Conservation (phyloP, 106 monocot genomes). For the Narthecium ossifragum region DNA sequence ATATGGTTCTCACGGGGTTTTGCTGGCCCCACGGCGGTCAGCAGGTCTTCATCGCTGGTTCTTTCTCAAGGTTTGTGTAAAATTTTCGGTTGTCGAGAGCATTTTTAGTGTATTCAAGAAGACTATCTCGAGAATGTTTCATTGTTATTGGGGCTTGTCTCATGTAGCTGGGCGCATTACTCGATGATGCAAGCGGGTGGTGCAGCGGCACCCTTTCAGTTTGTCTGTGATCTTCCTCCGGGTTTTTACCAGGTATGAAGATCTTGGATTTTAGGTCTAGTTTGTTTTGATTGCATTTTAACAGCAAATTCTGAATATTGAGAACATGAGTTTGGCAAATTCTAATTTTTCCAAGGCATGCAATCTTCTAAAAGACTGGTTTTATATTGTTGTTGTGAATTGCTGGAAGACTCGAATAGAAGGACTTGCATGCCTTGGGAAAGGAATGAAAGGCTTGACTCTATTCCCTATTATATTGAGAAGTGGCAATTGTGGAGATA, state of each 20-base stretch:
- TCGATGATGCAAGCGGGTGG: background rate
- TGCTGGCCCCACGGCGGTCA: slow-evolving; percentile 18
- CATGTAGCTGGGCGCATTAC: slow-evolving; percentile 6
- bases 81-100: background rate
- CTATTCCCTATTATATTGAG: too few species aligned
- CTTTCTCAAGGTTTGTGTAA: slow-evolving; percentile 7
- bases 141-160: background rate
- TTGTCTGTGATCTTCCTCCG: background rate
- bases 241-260: slow-evolving; percentile 2
- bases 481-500: too few species aligned
- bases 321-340: background rate
- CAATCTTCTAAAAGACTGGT: too few species aligned
- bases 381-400: background rate
- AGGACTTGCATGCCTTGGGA: too few species aligned
- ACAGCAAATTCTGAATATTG: background rate
- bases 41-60: slow-evolving; percentile 6
- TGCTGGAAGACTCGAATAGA: too few species aligned
- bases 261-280: background rate
- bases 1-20: slow-evolving; percentile 12
- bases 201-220: background rate
- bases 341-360: too few species aligned
- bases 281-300: background rate
- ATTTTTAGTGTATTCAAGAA: background rate
- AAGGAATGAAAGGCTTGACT: too few species aligned
- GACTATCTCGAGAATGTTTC: background rate